Base-by-base conservation (phyloP, 352 stramenopile genomes). In the Globisporangium middletonii region DNA sequence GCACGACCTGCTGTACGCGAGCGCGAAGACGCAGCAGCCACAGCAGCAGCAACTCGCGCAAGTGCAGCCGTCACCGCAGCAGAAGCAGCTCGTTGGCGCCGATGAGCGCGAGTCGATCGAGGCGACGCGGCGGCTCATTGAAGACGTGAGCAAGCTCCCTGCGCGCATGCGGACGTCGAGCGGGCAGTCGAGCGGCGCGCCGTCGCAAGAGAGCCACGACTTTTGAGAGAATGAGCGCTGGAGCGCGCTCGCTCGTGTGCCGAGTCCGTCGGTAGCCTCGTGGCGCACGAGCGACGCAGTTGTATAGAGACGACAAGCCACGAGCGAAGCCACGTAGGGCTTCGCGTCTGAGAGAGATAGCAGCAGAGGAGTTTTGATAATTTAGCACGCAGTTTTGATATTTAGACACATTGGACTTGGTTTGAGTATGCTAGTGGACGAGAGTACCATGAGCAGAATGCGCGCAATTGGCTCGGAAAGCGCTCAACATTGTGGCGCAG, bases 91-190 rank as follows among this genome's bases (percentile, higher is more conserved):
- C 27, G 48, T 46, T 33, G 50, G 43, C 19, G 18, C 16, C 4
- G 76, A 85, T 30, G 77, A 88, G 50, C 80, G 68, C n/a, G 64
- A 75, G 18, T 27, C 18, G 16, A 27, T 41, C 30, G 57, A 63
- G 4, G 78, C 87, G 53, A 64, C 84, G 49, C 80, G 78, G 15
- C 70, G 83, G 43, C 60, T 88, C 2, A 75, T 88, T 56, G 76
- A 88, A 57, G 67, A 73, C 1, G 53, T 90, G 9, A 67, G 62
- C 9, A 74, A 70, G 37, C 59, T 68, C 35, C 78, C 77, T 3
- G 50, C 73, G 45, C 74, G 74, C 49, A 79, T 70, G 46, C 74
- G 74, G 3, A 81, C 71, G 53, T 81, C 72, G 13, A 84, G 74
- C 50, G 74, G 74, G 0, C 74, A 84, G 53, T 84, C 74, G 18